These are phyloP conservation scores for Penicillium psychrosexuale DNA, from an alignment of 2,329 filamentous ascomycete species.

Conservation along the genomic window DNA sequence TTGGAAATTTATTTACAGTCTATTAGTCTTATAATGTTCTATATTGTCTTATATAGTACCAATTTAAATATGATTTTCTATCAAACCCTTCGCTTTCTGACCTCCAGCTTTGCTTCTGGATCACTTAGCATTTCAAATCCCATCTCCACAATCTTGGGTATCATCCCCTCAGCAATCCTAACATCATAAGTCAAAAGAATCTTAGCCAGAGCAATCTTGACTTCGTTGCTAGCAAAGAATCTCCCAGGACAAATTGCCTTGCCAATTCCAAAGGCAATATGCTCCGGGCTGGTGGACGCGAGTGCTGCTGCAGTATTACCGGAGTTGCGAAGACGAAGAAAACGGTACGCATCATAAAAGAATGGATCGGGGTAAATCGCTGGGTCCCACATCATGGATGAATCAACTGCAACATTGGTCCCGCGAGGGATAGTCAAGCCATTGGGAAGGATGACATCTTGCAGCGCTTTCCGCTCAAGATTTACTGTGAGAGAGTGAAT, in stretches of 20 bases:
- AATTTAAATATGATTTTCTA: neutral
- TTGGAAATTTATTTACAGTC: no score
- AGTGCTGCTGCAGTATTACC: neutral
- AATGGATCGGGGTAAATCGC: neutral
- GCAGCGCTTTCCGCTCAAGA: neutral
- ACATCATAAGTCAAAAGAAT: neutral
- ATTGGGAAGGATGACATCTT: neutral
- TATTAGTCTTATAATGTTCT: no score
- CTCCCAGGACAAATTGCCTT: constrained; percentile 29
- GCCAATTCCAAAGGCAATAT: constrained; percentile 27
- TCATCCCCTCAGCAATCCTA: neutral
- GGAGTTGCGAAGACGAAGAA: neutral
- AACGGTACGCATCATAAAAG: neutral
- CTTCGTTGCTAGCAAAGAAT: constrained; percentile 26
- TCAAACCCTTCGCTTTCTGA: neutral
- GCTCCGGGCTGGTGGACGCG: neutral
- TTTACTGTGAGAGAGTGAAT: neutral
- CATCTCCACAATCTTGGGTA: neutral
- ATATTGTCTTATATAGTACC: no score
- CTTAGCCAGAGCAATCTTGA: constrained; percentile 24
- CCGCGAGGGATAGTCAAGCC: neutral
- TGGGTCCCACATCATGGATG: neutral
- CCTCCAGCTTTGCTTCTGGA: neutral
- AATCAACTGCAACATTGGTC: neutral
- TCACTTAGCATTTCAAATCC: neutral